A percentile compares a stretch with the other conserved stretches of the same genome.
These are phyloP conservation scores for Aaosphaeria arxii DNA, from an alignment of 2,329 filamentous ascomycete species.

Conservation along the genomic window DNA sequence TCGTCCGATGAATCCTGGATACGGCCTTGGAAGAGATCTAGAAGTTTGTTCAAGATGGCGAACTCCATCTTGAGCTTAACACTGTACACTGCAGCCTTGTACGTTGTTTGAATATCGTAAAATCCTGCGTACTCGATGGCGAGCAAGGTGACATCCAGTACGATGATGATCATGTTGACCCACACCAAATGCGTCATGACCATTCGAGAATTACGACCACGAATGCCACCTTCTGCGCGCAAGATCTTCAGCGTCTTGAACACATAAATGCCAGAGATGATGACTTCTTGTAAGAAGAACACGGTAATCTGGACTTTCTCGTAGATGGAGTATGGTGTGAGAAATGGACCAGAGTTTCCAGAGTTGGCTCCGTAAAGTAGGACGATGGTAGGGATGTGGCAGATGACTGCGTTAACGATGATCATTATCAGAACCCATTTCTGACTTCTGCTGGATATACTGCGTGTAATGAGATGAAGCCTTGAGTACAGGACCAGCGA, in stretches of 20 bases:
- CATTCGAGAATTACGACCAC: conserved; percentile 4
- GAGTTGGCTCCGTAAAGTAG: conserved; percentile 51
- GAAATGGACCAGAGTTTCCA: conserved; percentile 21
- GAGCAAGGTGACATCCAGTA: conserved; percentile 37
- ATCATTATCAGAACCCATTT: conserved; percentile 54
- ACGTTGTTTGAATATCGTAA: conserved; percentile 37
- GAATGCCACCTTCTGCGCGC: conserved; percentile 6
- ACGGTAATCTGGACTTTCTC: conserved; percentile 34
- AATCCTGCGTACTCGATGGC: conserved; percentile 36
- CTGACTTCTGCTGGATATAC: conserved; percentile 28
- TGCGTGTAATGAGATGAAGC: conserved; percentile 54
- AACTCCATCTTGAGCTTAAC: conserved; percentile 52
- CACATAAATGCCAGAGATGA: conserved; percentile 14
- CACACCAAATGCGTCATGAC: conserved; percentile 24
- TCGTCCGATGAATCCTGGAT: conserved; percentile 7
- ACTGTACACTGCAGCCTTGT: conserved; percentile 40
- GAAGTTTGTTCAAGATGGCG: conserved; percentile 45
- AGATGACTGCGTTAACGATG: conserved; percentile 45
- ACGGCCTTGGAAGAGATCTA: conserved; percentile 10
- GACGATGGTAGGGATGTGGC: conserved; percentile 51
- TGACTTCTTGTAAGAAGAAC: conserved; percentile 33
- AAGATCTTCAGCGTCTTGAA: conserved; percentile 6
- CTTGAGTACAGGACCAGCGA: conserved; percentile 59
- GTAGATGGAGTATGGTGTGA: conserved; percentile 24
- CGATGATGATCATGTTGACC: conserved; percentile 38